A percentile compares a stretch with the other conserved stretches of the same genome.
These are phyloP conservation scores for Diatrype stigma DNA, from an alignment of 2,329 filamentous ascomycete species.

Conservation along the genomic window DNA sequence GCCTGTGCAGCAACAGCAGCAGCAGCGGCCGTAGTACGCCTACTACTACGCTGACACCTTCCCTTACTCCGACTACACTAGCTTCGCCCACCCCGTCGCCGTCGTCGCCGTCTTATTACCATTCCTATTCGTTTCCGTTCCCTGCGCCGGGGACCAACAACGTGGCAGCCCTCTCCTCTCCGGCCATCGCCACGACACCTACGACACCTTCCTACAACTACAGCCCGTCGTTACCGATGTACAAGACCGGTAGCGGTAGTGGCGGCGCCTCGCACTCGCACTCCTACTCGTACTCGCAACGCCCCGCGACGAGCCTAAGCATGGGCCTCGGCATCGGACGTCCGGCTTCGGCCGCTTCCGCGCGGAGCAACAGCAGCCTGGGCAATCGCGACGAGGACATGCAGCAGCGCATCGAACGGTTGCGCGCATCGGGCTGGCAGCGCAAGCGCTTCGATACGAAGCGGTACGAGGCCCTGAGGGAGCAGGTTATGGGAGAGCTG, in stretches of 20 bases:
- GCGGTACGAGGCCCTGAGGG: conserved; percentile 50
- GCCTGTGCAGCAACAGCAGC: background rate
- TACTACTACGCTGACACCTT: background rate
- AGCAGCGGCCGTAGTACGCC: background rate
- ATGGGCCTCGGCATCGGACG: background rate
- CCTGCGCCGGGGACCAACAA: background rate
- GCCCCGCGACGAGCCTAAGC: no score
- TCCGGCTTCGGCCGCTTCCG: conserved; percentile 9
- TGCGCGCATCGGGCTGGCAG: conserved; percentile 52
- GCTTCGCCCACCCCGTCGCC: no score
- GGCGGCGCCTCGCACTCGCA: background rate
- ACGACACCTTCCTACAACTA: background rate
- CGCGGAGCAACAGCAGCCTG: conserved; percentile 11
- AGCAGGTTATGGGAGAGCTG: conserved; percentile 49
- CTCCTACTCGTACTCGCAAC: background rate
- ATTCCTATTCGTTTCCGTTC: background rate
- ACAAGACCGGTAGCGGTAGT: background rate
- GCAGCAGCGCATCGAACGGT: conserved; percentile 48
- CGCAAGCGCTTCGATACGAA: conserved; percentile 50
- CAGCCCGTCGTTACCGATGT: background rate
- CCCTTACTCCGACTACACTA: background rate
- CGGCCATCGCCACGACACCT: background rate
- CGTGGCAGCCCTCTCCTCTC: background rate
- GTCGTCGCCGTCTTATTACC: no score
- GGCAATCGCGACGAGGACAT: conserved; percentile 29